phyloP scores from a whole-genome alignment of 2,329 filamentous ascomycete species.

The Truncatella angustata region DNA sequence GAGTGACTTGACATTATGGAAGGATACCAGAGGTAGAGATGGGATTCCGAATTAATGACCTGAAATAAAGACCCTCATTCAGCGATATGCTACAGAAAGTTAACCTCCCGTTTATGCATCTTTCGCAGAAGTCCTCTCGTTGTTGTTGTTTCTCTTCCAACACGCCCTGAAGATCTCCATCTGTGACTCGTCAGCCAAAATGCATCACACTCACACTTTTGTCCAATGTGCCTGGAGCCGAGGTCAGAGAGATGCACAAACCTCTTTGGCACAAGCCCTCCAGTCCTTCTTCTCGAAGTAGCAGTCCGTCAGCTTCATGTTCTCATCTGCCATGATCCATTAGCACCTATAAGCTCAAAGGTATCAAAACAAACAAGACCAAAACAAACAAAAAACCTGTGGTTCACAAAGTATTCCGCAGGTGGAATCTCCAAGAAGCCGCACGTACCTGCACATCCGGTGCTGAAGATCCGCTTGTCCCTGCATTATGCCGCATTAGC shows the following conservation, averaged over 20 bases:
- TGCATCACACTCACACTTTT: neutral
- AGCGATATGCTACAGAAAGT: too few relatives aligned
- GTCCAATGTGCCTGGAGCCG: too few relatives aligned
- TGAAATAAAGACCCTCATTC: too few relatives aligned
- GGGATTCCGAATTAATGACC: too few relatives aligned
- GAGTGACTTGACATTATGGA: too few relatives aligned
- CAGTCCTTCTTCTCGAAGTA: constrained; percentile 97
- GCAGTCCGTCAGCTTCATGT: constrained; percentile 88
- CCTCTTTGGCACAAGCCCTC: constrained; percentile 84
- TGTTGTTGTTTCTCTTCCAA: constrained; percentile 89
- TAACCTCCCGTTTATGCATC: constrained; percentile 44
- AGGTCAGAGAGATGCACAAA: constrained; percentile 43
- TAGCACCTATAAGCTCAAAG: constrained; percentile 7
- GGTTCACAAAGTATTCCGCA: neutral
- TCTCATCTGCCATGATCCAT: constrained; percentile 63
- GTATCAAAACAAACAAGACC: too few relatives aligned
- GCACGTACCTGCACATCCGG: constrained; percentile 77
- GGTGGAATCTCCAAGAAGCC: too few relatives aligned
- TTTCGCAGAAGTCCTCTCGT: constrained; percentile 75
- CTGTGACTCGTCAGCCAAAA: constrained; percentile 42
- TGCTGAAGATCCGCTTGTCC: constrained; percentile 98
- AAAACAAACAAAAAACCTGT: neutral
- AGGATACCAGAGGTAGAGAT: too few relatives aligned
- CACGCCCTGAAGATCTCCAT: constrained; percentile 88
- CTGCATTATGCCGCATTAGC: constrained; percentile 44